Conservation (phyloP, 2,329 filamentous ascomycete genomes). For the Fonsecaea pedrosoi region DNA sequence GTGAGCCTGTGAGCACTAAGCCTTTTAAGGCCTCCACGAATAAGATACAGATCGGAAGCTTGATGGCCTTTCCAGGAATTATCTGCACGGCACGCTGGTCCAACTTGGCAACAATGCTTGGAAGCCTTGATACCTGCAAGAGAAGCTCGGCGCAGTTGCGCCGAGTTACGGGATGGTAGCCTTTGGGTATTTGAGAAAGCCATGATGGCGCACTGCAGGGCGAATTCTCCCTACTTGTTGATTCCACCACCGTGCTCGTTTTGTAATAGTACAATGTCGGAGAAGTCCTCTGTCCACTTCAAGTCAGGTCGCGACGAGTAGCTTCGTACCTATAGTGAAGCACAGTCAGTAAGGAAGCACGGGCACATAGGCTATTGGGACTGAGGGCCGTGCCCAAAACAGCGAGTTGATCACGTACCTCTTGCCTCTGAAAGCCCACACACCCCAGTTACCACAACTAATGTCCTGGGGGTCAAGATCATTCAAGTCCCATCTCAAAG, state of each 20-base stretch:
- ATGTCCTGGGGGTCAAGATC: constrained; percentile 93
- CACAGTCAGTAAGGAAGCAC: constrained; percentile 21
- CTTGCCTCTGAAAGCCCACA: constrained; percentile 98
- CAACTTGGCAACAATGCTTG: constrained; percentile 17
- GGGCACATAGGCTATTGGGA: background rate
- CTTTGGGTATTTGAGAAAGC: background rate
- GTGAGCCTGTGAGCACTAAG: constrained; percentile 8
- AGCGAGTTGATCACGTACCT: constrained; percentile 63
- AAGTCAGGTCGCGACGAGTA: constrained; percentile 18
- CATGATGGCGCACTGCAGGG: background rate
- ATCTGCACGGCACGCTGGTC: background rate
- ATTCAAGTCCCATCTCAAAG: constrained; percentile 94
- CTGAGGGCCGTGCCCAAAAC: background rate
- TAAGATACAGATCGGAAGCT: constrained; percentile 3
- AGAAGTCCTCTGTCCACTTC: background rate
- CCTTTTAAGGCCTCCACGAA: background rate
- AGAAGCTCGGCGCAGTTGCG: background rate
- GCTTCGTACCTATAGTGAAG: constrained; percentile 40
- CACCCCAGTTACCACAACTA: constrained; percentile 94
- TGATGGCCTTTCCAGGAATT: constrained; percentile 10
- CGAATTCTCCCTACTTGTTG: background rate
- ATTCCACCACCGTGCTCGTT: background rate
- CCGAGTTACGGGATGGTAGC: background rate
- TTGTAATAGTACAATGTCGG: constrained; percentile 11
- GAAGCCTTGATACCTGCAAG: constrained; percentile 2